Base-by-base conservation (phyloP, 768 basidiomycete genomes). In the Lepiota brunneoincarnata region DNA sequence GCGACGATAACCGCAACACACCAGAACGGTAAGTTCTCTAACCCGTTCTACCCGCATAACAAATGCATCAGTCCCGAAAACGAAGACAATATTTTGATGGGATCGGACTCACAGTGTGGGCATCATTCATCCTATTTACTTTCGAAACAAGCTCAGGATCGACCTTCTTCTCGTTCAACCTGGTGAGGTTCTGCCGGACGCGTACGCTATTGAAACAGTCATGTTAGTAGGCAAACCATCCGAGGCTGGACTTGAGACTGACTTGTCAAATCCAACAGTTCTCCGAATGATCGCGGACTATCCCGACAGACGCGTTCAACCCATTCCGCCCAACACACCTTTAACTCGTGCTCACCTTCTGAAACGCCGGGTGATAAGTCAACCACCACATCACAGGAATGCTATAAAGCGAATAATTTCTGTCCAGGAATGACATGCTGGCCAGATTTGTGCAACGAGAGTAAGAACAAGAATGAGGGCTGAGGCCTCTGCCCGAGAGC, bases 11-110 rank as follows among this genome's bases (percentile, higher is more conserved):
- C 57, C 2, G 63, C 62, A 5, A 64, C 34, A 1, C 60, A 59
- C 40, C 63, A 66, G 38, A 66, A 60, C 2, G 63, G 60, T 4
- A 63, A 45, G 36, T 47, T 63, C 42, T 65, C 64, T 1, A 64
- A 35, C 9, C 64, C 63, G 39, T 65, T 65, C 64, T 65, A 35
- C 5, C 53, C 43, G n/a, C 35, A 36, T 35, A 26, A 39, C 39
- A n/a, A n/a, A 43, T 23, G 11, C 6, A 41, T 11, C 5, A 20
- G 40, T 9, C 11, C 31, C 7, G 31, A 31, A 31, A 28, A 31
- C 7, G 31, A 31, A 31, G 31, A 2, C 3, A 1, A 31, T 28
- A 20, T 23, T 42, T 15, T 10, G 7, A 10, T 21, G 20, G n/a
- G 9, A 23, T 20, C 7, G 2, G 6, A 46, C 45, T n/a, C n/a